A percentile compares a stretch with the other conserved stretches of the same genome.
Conservation (phyloP, 2,329 filamentous ascomycete species). For the Drechslerella stenobrocha region DNA sequence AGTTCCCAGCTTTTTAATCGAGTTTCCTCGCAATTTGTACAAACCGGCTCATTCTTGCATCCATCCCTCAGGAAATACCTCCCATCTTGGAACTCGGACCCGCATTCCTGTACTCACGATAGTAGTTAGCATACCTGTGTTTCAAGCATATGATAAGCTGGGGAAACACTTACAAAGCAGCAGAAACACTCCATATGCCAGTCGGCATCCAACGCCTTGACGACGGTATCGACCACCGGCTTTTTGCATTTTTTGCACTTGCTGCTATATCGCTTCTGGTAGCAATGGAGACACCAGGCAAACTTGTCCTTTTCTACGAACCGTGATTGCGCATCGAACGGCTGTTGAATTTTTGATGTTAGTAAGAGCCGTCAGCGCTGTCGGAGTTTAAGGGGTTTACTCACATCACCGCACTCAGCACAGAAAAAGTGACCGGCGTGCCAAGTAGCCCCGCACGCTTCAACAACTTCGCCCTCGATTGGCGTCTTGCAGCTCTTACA, state of each 20-base stretch:
- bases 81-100: conserved; percentile 50
- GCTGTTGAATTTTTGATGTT: conserved; percentile 30
- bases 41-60: conserved; percentile 47
- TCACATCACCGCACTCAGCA: conserved; percentile 84
- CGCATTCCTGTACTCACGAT: conserved; percentile 49
- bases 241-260: conserved; percentile 84
- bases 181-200: conserved; percentile 94
- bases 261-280: conserved; percentile 84
- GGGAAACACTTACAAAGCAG: conserved; percentile 62
- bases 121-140: background rate
- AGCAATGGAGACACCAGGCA: conserved; percentile 92
- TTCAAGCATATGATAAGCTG: background rate
- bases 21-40: conserved; percentile 42
- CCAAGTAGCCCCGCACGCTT: conserved; percentile 93
- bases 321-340: conserved; percentile 58
- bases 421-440: conserved; percentile 99
- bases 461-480: conserved; percentile 90
- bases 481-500: conserved; percentile 97
- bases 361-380: conserved; percentile 6
- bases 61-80: conserved; percentile 52
- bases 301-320: conserved; percentile 98
- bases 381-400: conserved; percentile 18
- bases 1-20: conserved; percentile 44
- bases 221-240: conserved; percentile 85
- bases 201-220: conserved; percentile 83